Conservation (phyloP, 2,329 filamentous ascomycete species). For the Sporothrix dimorphospora region DNA sequence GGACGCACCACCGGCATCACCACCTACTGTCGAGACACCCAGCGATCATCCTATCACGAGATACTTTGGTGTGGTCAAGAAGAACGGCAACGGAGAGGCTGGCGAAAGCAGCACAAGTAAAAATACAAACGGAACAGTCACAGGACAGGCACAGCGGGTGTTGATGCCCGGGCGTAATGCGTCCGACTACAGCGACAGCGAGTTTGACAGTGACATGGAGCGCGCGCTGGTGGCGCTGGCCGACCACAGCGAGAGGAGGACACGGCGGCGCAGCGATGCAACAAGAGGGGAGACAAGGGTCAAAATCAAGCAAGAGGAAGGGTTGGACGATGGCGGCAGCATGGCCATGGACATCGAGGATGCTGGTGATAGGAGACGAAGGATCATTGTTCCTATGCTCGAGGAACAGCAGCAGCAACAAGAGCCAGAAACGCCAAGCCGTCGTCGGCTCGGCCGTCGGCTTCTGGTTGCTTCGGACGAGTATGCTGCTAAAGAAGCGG, state of each 20-base stretch:
- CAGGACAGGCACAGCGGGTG: not conserved
- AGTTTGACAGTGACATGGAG: constrained; percentile 34
- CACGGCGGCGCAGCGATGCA: not conserved
- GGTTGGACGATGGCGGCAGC: not conserved
- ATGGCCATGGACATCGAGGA: constrained; percentile 9
- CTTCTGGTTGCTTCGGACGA: constrained; percentile 28
- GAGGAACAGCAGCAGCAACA: not conserved
- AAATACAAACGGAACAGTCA: not conserved
- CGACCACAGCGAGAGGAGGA: constrained; percentile 26
- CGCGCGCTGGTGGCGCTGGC: constrained; percentile 31
- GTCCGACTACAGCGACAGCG: constrained; percentile 27
- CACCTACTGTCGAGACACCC: not conserved
- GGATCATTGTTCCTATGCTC: constrained; percentile 21
- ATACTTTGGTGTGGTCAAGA: constrained; percentile 29
- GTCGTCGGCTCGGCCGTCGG: not conserved
- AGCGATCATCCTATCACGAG: constrained; percentile 29
- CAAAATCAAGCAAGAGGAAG: not conserved
- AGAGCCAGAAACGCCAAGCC: not conserved
- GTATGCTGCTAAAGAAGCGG: constrained; percentile 23
- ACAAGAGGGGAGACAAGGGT: not conserved
- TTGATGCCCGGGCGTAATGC: not conserved
- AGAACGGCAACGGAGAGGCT: not conserved
- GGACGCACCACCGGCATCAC: not conserved
- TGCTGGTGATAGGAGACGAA: not conserved
- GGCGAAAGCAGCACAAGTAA: not conserved